Evolutionary conservation across 2,329 filamentous ascomycete species (phyloP).

Genomic region (Penicillium sp.): DNA sequence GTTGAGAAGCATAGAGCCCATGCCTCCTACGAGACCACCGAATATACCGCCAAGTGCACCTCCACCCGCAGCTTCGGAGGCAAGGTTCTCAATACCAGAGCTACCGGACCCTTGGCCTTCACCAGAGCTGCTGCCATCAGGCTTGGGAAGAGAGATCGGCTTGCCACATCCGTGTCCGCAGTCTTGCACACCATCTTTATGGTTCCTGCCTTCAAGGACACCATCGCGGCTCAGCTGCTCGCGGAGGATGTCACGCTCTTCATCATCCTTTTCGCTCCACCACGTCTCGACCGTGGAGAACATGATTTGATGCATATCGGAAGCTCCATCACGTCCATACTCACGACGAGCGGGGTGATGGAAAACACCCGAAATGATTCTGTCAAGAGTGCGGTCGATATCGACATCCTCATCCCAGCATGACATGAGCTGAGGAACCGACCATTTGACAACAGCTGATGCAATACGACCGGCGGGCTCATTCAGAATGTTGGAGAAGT

Average conservation of each 20-base stretch:
- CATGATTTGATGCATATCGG: slow-evolving; percentile 72
- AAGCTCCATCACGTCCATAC: slow-evolving; percentile 65
- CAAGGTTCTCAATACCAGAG: slow-evolving; percentile 49
- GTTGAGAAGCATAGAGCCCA: slow-evolving; percentile 62
- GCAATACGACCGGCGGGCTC: slow-evolving; percentile 82
- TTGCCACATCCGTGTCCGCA: slow-evolving; percentile 83
- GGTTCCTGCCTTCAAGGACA: slow-evolving; percentile 74
- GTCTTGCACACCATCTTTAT: slow-evolving; percentile 81
- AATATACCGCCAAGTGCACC: slow-evolving; percentile 68
- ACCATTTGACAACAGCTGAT: slow-evolving; percentile 75
- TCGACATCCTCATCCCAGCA: slow-evolving; percentile 77
- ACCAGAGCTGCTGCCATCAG: slow-evolving; percentile 24
- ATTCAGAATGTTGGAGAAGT: slow-evolving; percentile 88
- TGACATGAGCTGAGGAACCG: slow-evolving; percentile 82
- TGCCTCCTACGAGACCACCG: slow-evolving; percentile 60
- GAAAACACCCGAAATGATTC: slow-evolving; percentile 78
- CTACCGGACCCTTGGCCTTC: slow-evolving; percentile 18
- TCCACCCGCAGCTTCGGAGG: slow-evolving; percentile 60
- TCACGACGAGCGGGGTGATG: slow-evolving; percentile 81
- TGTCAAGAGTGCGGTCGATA: slow-evolving; percentile 65
- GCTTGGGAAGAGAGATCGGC: slow-evolving; percentile 70
- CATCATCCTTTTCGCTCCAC: slow-evolving; percentile 68
- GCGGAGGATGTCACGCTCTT: slow-evolving; percentile 65
- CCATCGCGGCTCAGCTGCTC: slow-evolving; percentile 74
- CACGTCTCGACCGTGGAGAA: slow-evolving; percentile 77